Evolutionary conservation across 805 yeast species (phyloP).

Genomic region (Candida oleophila): DNA sequence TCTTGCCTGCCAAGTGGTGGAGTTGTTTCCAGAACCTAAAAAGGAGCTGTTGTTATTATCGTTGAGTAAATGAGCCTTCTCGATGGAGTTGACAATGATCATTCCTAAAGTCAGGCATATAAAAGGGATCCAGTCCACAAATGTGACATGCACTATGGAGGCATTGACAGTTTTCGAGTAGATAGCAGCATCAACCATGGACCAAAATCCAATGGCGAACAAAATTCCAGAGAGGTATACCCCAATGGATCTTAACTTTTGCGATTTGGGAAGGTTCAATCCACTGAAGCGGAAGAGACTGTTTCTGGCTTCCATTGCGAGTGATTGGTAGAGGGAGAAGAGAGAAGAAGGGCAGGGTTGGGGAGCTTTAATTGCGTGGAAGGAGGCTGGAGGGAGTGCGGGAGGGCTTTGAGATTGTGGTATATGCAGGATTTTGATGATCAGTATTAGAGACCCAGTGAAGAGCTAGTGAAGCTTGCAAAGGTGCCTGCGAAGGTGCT

Average conservation of each 20-base stretch:
- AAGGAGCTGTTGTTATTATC: constrained; percentile 39
- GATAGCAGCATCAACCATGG: constrained; percentile 83
- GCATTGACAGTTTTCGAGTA: constrained; percentile 84
- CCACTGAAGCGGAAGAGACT: constrained; percentile 62
- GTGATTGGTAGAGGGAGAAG: neutral
- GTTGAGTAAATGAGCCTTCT: constrained; percentile 57
- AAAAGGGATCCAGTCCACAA: constrained; percentile 95
- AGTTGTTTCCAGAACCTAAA: constrained; percentile 36
- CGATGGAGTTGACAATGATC: constrained; percentile 75
- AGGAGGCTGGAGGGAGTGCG: neutral
- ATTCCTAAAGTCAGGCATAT: constrained; percentile 87
- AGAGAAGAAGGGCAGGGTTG: neutral
- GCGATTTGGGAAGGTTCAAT: constrained; percentile 68
- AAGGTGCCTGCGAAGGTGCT: too few species aligned
- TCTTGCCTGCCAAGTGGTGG: constrained; percentile 91
- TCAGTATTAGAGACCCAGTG: too few species aligned
- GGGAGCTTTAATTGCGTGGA: neutral
- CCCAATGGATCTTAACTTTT: constrained; percentile 66
- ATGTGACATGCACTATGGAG: constrained; percentile 80
- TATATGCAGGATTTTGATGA: neutral
- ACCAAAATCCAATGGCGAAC: constrained; percentile 87
- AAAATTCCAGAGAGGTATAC: constrained; percentile 76
- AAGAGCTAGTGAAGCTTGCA: too few species aligned
- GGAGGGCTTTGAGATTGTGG: neutral
- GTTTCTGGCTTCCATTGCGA: constrained; percentile 42